phyloP scores from a whole-genome alignment of 2,329 filamentous ascomycete species.

The Rhexocercosporidium sp. region DNA sequence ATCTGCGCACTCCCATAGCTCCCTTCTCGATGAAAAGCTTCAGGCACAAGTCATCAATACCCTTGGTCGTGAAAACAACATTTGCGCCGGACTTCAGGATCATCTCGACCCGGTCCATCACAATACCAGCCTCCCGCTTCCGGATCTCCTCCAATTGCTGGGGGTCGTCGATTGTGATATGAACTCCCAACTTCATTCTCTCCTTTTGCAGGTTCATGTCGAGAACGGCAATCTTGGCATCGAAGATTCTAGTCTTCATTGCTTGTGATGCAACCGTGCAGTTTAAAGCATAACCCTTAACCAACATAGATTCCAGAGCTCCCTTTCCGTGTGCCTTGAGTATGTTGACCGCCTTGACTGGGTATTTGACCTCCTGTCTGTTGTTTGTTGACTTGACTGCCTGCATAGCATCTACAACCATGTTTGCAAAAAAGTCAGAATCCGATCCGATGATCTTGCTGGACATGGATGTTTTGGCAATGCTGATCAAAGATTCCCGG shows the following conservation, averaged over 20 bases:
- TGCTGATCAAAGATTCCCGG: slow-evolving; percentile 88
- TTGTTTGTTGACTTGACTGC: slow-evolving; percentile 94
- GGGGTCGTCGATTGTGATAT: slow-evolving; percentile 97
- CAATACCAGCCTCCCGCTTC: slow-evolving; percentile 88
- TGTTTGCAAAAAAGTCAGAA: slow-evolving; percentile 95
- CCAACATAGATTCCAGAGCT: slow-evolving; percentile 81
- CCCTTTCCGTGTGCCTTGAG: slow-evolving; percentile 98
- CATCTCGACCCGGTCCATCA: slow-evolving; percentile 94
- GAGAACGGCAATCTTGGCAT: slow-evolving; percentile 95
- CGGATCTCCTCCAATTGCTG: slow-evolving; percentile 97
- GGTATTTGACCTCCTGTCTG: slow-evolving; percentile 91
- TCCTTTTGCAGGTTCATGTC: slow-evolving; percentile 99
- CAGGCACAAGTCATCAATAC: slow-evolving; percentile 93
- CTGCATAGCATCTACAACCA: slow-evolving; percentile 96
- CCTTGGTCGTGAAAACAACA: slow-evolving; percentile 95
- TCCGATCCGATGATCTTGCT: slow-evolving; percentile 98
- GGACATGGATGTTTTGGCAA: slow-evolving; percentile 99
- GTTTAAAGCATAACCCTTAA: slow-evolving; percentile 97
- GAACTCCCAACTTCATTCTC: slow-evolving; percentile 97
- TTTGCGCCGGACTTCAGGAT: slow-evolving; percentile 97
- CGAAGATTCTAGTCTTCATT: slow-evolving; percentile 89
- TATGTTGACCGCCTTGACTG: slow-evolving; percentile 98
- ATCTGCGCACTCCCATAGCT: slow-evolving; percentile 93
- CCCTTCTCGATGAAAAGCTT: slow-evolving; percentile 95
- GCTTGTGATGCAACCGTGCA: slow-evolving; percentile 98